A percentile compares a stretch with the other conserved stretches of the same genome.
Evolutionary conservation across 305 asterid genomes (phyloP).

Genomic region (Solanum chacoense): DNA sequence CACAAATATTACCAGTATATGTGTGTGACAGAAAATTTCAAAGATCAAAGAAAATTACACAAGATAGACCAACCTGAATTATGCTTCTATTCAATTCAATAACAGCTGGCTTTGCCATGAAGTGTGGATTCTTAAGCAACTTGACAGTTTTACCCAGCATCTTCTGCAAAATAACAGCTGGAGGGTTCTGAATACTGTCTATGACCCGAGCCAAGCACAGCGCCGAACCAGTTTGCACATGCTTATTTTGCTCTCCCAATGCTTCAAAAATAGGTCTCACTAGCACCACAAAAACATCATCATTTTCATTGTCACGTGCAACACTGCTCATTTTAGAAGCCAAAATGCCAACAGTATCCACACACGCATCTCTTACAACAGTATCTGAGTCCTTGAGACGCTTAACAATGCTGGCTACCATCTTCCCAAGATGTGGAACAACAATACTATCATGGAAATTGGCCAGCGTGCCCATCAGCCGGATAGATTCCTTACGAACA

Average conservation of each 20-base stretch:
- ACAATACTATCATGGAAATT: slow-evolving; percentile 49
- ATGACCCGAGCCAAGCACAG: slow-evolving; percentile 79
- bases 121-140: slow-evolving; percentile 85
- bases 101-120: slow-evolving; percentile 93
- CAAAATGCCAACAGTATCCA: slow-evolving; percentile 68
- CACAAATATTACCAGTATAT: neutral
- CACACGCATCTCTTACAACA: slow-evolving; percentile 72
- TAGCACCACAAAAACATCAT: slow-evolving; percentile 47
- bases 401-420: slow-evolving; percentile 78
- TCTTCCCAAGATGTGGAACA: slow-evolving; percentile 70
- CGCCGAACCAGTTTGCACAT: slow-evolving; percentile 79
- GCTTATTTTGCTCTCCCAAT: slow-evolving; percentile 83
- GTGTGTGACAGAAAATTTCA: neutral
- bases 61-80: slow-evolving; percentile 50
- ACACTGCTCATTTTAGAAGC: slow-evolving; percentile 56
- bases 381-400: slow-evolving; percentile 89
- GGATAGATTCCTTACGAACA: slow-evolving; percentile 91
- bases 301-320: slow-evolving; percentile 39
- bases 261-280: slow-evolving; percentile 96
- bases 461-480: slow-evolving; percentile 62
- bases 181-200: slow-evolving; percentile 71
- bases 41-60: neutral
- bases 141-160: slow-evolving; percentile 72
- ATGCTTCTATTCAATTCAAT: slow-evolving; percentile 88
- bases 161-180: slow-evolving; percentile 71